Base-by-base conservation (phyloP, 345 rosid genomes). In the Populus pruinosa region DNA sequence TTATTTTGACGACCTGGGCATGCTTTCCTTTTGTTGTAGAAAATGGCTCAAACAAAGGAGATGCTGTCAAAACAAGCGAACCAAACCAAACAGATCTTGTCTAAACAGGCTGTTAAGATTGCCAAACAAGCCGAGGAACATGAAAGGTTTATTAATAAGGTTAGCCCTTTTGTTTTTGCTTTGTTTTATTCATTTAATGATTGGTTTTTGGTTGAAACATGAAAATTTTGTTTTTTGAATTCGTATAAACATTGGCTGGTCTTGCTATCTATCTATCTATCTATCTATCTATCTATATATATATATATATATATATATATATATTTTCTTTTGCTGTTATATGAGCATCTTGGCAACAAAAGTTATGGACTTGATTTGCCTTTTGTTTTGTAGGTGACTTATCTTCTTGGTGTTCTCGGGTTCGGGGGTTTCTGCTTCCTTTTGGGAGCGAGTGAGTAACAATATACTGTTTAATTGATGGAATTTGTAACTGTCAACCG, bases 41-140 rank as follows among this genome's bases (percentile, higher is more conserved):
- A 86, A 88, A 97, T 92, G 83, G 93, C 78, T 64, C 87, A 88
- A 63, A 92, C 96, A 36, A 91, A 88, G 89, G 99, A 93, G 86
- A 84, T 91, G 12, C 75, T 93, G 70, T 90, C 98, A 43, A 90
- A 93, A 81, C 93, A 86, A 83, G 94, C 94, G n/a, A 89, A 83
- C 39, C 90, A 92, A 61, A 94, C 97, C 6, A 91, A 91, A 56
- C 86, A 91, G 90, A 91, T 91, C 64, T 73, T 95, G 66, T 92
- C 99, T 49, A 92, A 95, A 79, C 97, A 95, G 69, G 99, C 97
- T 3, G 89, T 85, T 77, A 95, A 90, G 94, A 92, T 95, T 80
- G 98, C 96, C 31, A 93, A 92, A 82, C 96, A 89, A 86, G 99
- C 94, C 11, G 99, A 92, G 85, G 96, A 91, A 80, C 99, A 95